A percentile compares a stretch with the other conserved stretches of the same genome.
Conservation (phyloP, 305 asterid species). For the Solanum chacoense region DNA sequence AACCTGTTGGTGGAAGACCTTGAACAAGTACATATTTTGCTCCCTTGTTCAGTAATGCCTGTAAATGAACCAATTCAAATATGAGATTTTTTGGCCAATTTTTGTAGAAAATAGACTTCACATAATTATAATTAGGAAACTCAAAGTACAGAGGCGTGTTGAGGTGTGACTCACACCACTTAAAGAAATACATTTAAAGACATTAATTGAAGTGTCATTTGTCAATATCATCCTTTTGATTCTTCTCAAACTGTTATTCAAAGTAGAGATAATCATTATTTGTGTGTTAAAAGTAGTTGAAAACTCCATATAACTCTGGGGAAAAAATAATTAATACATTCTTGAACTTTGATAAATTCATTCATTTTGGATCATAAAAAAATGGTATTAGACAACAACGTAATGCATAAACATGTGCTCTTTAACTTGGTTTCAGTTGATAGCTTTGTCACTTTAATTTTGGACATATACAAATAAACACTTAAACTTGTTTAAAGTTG, state of each 20-base stretch:
- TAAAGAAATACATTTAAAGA: neutral
- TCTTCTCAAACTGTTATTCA: neutral
- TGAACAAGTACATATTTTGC: constrained; percentile 62
- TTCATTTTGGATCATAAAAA: neutral
- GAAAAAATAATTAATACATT: neutral
- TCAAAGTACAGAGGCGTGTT: neutral
- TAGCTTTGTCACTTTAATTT: neutral
- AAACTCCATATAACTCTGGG: neutral
- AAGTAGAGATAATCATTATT: neutral
- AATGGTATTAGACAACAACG: neutral
- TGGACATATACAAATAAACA: neutral
- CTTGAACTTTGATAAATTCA: neutral
- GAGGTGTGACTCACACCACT: neutral
- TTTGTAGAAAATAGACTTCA: neutral
- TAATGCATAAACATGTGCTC: neutral
- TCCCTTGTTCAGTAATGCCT: constrained; percentile 55
- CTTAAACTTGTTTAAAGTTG: neutral
- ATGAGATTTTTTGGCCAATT: neutral
- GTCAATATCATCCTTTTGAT: neutral
- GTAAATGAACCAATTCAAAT: neutral
- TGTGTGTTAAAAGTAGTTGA: neutral
- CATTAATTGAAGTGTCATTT: neutral
- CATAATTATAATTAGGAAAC: neutral
- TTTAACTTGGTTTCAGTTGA: neutral
- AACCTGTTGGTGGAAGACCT: constrained; percentile 83